Base-by-base conservation (phyloP, 306 rosid genomes). In the Corylus heterophylla region DNA sequence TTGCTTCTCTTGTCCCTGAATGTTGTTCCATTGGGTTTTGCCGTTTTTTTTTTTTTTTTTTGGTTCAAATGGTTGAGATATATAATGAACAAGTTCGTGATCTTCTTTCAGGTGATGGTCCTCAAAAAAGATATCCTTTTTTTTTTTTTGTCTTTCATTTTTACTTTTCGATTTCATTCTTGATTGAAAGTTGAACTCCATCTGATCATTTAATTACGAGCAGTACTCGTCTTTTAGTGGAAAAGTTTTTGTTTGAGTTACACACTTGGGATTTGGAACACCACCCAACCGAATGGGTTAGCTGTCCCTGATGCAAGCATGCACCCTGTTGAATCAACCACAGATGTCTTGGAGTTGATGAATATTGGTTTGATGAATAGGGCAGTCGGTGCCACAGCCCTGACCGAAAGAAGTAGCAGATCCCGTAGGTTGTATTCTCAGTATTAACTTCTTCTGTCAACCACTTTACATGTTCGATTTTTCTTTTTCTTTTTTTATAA, bases 211-310 rank as follows among this genome's bases (percentile, higher is more conserved):
- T 17, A 27, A 52, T 73, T 54, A 16, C 22, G 31, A 58, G 64
- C 35, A 27, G 13, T 25, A n/a, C 59, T 12, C 62, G 54, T 45
- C 17, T 25, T 17, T 11, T 25, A 75, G 45, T 69, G 58, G 11
- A 44, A 48, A 78, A 45, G 69, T 67, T 62, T 62, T 82, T 66
- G 71, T 88, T 92, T 92, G 87, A 93, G 86, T 86, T 95, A 84
- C 91, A 95, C 98, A 91, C 98, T 95, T 79, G 98, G 98, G 97
- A 95, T 95, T 91, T 95, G 97, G 97, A 95, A 73, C 85, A 84
- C 95, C 69, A 71, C 98, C 89, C 97, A 86, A 77, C 98, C 98
- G 78, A 92, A 92, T 88, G 98, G 98, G 87, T 86, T 95, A 86
- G 95, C 97, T 81, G 97, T 92, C 72, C 98, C 98, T 77, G 98